Conservation (phyloP, 2,329 filamentous ascomycete genomes). For the Colletotrichum destructivum region DNA sequence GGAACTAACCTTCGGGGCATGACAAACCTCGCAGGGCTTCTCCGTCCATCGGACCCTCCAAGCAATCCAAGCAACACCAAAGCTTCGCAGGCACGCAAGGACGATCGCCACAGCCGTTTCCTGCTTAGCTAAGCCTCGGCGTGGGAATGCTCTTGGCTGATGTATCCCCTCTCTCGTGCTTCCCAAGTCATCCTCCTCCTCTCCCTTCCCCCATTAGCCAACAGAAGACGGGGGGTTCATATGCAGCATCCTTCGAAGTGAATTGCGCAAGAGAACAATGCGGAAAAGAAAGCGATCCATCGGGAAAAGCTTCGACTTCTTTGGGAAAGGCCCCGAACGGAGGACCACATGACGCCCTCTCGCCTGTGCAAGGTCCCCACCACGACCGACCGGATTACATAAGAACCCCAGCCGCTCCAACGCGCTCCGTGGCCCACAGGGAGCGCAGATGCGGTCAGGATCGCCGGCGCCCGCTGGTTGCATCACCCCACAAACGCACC, state of each 20-base stretch:
- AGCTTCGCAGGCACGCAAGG: background rate
- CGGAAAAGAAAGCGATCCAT: slow-evolving; percentile 5
- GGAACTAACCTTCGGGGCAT: background rate
- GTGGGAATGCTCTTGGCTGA: background rate
- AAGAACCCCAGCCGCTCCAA: background rate
- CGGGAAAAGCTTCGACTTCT: slow-evolving; percentile 7
- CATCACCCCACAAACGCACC: slow-evolving; percentile 8
- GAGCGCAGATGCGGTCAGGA: slow-evolving; percentile 1
- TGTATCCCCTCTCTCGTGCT: background rate
- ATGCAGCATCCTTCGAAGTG: background rate
- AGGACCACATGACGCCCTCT: slow-evolving; percentile 18
- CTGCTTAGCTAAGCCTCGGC: background rate
- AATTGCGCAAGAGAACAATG: background rate
- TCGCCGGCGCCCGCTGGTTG: background rate
- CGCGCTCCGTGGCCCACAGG: background rate
- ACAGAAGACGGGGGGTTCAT: slow-evolving; percentile 3
- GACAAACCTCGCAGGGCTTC: background rate
- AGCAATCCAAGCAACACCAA: background rate
- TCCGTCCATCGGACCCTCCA: background rate
- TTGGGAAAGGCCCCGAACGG: slow-evolving; percentile 8
- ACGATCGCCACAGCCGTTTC: background rate
- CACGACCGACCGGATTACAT: background rate
- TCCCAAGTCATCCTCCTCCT: background rate
- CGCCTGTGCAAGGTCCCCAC: slow-evolving; percentile 9
- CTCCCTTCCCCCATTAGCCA: background rate